Conservation (phyloP, 306 rosid species). For the Acmispon strigosus region DNA sequence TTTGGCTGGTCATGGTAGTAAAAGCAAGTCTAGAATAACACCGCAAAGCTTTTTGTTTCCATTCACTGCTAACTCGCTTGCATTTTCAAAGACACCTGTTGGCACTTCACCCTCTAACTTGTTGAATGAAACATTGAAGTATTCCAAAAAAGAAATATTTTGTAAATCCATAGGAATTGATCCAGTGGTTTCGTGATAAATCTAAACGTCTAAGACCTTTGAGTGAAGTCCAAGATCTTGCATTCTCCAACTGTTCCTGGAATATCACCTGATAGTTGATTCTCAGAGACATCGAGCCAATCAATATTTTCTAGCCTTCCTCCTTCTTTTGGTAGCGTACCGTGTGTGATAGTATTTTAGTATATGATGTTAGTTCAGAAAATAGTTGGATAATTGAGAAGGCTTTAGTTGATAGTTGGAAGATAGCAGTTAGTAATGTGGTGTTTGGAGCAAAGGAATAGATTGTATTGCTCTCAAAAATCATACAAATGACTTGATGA, state of each 20-base stretch:
- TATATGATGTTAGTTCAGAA: too few relatives aligned
- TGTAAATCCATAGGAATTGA: too few relatives aligned
- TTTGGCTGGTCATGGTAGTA: neutral
- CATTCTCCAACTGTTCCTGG: slow-evolving; percentile 12
- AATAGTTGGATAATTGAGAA: too few relatives aligned
- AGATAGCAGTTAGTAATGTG: too few relatives aligned
- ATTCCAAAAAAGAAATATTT: too few relatives aligned
- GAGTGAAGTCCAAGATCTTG: neutral
- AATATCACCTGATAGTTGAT: neutral
- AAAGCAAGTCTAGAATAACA: neutral
- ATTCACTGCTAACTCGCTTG: neutral
- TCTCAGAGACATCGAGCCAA: neutral
- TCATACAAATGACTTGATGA: too few relatives aligned
- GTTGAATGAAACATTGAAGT: neutral
- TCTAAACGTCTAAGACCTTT: too few relatives aligned
- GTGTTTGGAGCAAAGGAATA: too few relatives aligned
- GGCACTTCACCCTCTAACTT: neutral
- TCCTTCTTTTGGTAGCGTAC: neutral
- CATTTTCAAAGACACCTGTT: neutral
- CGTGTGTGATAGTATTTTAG: neutral
- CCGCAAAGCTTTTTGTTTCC: neutral
- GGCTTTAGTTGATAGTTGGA: too few relatives aligned
- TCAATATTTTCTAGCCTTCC: neutral
- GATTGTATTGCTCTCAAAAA: too few relatives aligned
- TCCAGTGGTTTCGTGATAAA: too few relatives aligned